Evolutionary conservation across 768 basidiomycete genomes (phyloP).

Genomic region (Mycena floridula): DNA sequence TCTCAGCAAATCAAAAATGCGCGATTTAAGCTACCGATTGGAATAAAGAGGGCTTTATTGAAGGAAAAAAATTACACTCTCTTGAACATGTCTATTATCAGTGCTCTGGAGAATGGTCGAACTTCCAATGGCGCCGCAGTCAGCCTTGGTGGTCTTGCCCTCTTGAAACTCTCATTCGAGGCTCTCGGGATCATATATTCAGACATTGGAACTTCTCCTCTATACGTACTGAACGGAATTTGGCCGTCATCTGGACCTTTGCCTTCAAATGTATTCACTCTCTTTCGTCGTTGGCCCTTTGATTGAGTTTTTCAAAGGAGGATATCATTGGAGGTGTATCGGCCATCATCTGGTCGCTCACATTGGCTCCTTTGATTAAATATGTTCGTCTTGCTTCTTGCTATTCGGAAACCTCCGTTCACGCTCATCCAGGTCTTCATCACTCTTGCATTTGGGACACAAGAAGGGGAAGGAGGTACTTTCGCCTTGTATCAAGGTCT

Average conservation of each 20-base stretch:
- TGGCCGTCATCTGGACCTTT: conserved; percentile 43
- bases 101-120: conserved; percentile 18
- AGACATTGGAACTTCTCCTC: conserved; percentile 52
- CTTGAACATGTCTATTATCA: conserved; percentile 6
- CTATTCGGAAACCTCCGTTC: background rate
- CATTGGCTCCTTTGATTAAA: conserved; percentile 56
- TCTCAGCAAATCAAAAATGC: too few relatives aligned
- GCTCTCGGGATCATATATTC: conserved; percentile 34
- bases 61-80: too few relatives aligned
- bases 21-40: too few relatives aligned
- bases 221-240: conserved; percentile 62
- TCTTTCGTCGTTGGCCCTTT: too few relatives aligned
- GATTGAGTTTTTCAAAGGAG: too few relatives aligned
- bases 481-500: conserved; percentile 62
- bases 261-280: too few relatives aligned
- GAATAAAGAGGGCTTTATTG: too few relatives aligned
- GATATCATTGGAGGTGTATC: conserved; percentile 59
- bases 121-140: conserved; percentile 23
- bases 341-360: conserved; percentile 61
- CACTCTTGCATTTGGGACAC: conserved; percentile 41
- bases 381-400: conserved; percentile 34
- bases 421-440: conserved; percentile 35
- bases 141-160: conserved; percentile 21
- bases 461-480: conserved; percentile 63
- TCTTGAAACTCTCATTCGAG: conserved; percentile 25